phyloP scores from a whole-genome alignment of 371 early-diverging fungal species.

The Nosema granulosis region DNA sequence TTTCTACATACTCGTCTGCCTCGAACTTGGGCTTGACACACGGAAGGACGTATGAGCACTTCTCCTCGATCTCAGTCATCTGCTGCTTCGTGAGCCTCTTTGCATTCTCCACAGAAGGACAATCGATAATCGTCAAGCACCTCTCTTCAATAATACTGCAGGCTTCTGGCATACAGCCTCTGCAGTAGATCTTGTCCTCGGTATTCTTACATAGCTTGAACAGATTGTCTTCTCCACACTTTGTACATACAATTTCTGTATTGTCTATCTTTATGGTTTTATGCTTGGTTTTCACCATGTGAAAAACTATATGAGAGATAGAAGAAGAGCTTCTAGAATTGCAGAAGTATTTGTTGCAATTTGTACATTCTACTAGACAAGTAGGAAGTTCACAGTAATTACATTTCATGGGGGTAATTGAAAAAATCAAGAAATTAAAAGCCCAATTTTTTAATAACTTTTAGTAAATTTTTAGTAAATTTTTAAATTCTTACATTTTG shows the following conservation, averaged over 20 bases:
- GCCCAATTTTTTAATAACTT: too few species aligned
- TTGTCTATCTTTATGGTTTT: constrained; percentile 72
- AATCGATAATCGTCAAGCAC: constrained; percentile 78
- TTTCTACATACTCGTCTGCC: constrained; percentile 88
- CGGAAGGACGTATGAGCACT: constrained; percentile 5
- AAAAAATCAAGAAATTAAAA: too few species aligned
- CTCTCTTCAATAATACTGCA: constrained; percentile 72
- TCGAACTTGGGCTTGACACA: constrained; percentile 67
- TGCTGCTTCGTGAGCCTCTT: constrained; percentile 45
- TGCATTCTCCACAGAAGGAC: constrained; percentile 73
- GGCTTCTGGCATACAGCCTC: constrained; percentile 73
- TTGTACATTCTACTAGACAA: constrained; percentile 82
- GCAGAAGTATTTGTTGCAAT: constrained; percentile 89
- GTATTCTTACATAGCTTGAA: constrained; percentile 71
- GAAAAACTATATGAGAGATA: constrained; percentile 87
- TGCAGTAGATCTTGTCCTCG: constrained; percentile 26
- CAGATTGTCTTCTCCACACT: constrained; percentile 85
- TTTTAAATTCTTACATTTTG: too few species aligned
- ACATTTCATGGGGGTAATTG: too few species aligned
- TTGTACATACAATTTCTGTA: constrained; percentile 75
- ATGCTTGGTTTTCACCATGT: constrained; percentile 84
- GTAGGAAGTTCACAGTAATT: constrained; percentile 67
- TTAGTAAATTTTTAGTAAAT: too few species aligned
- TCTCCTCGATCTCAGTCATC: constrained; percentile 70
- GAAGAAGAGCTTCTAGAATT: constrained; percentile 81